A percentile compares a stretch with the other conserved stretches of the same genome.
Conservation (phyloP, 2,329 filamentous ascomycete species). For the Ramichloridium luteum region DNA sequence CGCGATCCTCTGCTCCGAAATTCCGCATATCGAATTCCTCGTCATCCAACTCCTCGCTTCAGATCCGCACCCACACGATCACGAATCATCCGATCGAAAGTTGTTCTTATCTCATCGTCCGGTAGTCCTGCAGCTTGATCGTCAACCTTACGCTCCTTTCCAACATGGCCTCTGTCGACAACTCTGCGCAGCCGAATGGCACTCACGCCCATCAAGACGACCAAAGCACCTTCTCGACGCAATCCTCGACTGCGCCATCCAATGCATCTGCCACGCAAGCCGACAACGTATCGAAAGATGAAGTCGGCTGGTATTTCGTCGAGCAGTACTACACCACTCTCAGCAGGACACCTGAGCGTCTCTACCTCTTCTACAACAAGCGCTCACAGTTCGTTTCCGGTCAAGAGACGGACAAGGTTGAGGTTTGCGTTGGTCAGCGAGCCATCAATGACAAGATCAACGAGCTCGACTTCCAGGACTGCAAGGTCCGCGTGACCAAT, state of each 20-base stretch:
- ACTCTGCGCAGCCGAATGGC: too few species aligned
- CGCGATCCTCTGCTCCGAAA: too few species aligned
- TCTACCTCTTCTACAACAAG: conserved; percentile 95
- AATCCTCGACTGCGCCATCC: conserved; percentile 14
- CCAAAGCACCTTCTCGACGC: too few species aligned
- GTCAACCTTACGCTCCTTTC: too few species aligned
- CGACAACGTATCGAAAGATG: conserved; percentile 58
- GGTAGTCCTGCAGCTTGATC: too few species aligned
- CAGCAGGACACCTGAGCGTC: conserved; percentile 85
- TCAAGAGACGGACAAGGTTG: conserved; percentile 75
- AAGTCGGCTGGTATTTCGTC: conserved; percentile 98
- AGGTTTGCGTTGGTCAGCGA: conserved; percentile 75
- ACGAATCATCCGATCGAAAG: too few species aligned
- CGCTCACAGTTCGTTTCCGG: conserved; percentile 91
- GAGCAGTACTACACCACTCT: conserved; percentile 98
- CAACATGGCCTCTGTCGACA: too few species aligned
- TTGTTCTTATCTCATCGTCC: too few species aligned
- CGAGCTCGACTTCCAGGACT: conserved; percentile 85
- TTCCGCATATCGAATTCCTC: too few species aligned
- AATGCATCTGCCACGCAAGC: conserved; percentile 13
- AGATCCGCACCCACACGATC: too few species aligned
- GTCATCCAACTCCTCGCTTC: too few species aligned
- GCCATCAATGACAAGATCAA: conserved; percentile 91
- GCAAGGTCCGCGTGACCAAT: conserved; percentile 96
- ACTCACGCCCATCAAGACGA: too few species aligned